Evolutionary conservation across 1,284 basidiomycete species (phyloP), one percentile per base, ranked within the genome.

Genomic region (Hymenochaete sp.): DNA sequence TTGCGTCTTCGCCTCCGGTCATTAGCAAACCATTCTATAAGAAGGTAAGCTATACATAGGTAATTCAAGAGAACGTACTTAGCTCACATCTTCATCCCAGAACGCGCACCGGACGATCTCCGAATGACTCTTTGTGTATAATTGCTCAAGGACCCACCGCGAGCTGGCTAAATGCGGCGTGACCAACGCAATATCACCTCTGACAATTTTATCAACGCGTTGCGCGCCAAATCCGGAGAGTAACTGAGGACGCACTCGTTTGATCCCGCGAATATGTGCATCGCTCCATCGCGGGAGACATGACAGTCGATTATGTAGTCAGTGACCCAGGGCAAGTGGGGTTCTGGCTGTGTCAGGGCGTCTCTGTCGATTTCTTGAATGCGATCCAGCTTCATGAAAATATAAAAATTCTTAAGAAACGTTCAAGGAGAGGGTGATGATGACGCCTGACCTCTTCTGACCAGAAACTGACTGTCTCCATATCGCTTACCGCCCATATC

Each of bases 391-490:
- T 82, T 32, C 14, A 35, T 27, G 22, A 8, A 39, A 31, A 36
- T 43, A 22, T 21, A 25, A 9, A 46, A 25, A 48, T 21, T 42
- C 35, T 11, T 47, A 13, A 26, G 4, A 8, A 16, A 35, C 8
- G 8, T 11, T 3, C 9, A 28, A 16, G 25, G 1, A 22, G n/a
- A 42, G 24, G 9, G 21, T 41, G 27, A 19, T 16, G 7, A 14
- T 44, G 42, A 43, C 31, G 18, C 26, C 13, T 52, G 62, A 82
- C 84, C 65, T 89, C 81, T 29, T 62, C 62, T 9, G 76, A 74
- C 86, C 85, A 89, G 16, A 73, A 67, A 52, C 82, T 80, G 55
- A 87, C 81, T 0, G 85, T 88, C 59, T 89, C 85, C 85, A 89
- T 89, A 60, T 89, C 86, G 51, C 82, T 87, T 2, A 72, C 69